These are phyloP conservation scores for Yarrowia galli DNA, from an alignment of 1,139 yeast species.

Conservation along the genomic window DNA sequence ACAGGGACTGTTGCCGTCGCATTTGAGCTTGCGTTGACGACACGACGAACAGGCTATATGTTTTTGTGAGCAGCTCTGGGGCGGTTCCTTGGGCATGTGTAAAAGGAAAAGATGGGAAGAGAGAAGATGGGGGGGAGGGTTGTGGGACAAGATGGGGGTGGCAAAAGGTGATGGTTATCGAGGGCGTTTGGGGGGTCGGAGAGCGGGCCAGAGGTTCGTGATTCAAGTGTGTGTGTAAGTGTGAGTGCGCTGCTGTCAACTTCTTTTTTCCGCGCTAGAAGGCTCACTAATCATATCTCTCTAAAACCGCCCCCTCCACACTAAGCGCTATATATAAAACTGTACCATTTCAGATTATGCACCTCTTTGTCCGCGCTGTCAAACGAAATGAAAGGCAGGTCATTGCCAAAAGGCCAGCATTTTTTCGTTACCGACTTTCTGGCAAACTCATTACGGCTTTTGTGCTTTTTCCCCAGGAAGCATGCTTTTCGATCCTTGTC, in stretches of 20 bases:
- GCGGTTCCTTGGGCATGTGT: slow-evolving; percentile 22
- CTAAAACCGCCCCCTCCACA: slow-evolving; percentile 11
- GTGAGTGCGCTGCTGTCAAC: slow-evolving; percentile 22
- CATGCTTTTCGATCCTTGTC: background rate
- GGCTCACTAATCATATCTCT: slow-evolving; percentile 25
- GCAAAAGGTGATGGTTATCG: background rate
- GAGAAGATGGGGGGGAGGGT: slow-evolving; percentile 3
- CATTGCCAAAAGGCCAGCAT: background rate
- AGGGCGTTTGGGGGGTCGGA: background rate
- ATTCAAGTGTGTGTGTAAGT: background rate
- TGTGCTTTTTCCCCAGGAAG: background rate
- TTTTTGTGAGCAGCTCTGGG: slow-evolving; percentile 12
- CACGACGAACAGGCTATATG: slow-evolving; percentile 43
- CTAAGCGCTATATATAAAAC: slow-evolving; percentile 29
- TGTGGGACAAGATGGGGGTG: slow-evolving; percentile 10
- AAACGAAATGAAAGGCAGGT: slow-evolving; percentile 32
- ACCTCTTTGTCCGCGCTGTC: slow-evolving; percentile 28
- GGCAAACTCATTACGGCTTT: background rate
- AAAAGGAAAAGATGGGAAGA: slow-evolving; percentile 1
- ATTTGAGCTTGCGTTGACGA: slow-evolving; percentile 43
- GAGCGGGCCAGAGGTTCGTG: background rate
- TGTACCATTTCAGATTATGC: slow-evolving; percentile 18
- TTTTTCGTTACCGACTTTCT: background rate
- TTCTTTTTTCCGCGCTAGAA: slow-evolving; percentile 21
- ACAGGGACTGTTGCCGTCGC: slow-evolving; percentile 42